Evolutionary conservation across 2,329 filamentous ascomycete species (phyloP), one percentile per base, ranked within the genome.

Genomic region (Alternaria angustiovoidea): DNA sequence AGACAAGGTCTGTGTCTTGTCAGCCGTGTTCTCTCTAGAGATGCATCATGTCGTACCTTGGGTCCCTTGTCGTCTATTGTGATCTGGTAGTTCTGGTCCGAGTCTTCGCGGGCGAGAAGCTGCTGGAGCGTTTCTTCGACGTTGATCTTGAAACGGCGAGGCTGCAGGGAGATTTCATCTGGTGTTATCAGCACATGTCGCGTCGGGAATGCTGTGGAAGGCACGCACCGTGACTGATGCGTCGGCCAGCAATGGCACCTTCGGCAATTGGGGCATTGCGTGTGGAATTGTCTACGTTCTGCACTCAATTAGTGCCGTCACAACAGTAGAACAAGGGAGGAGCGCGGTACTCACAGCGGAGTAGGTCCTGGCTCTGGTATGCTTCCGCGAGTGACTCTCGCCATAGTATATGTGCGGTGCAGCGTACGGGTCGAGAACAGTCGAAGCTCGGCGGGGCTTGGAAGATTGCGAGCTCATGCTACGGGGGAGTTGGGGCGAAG

Each of bases 1-100:
- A 38, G 91, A 90, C 55, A 97, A 86, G 46, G 93, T 90, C 90
- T 92, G 46, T 36, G 20, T 32, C 14, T 14, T 51, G 66, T 81
- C 62, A 80, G 73, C 63, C 24, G 22, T 18, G 4, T 18, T 41
- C 20, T 28, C 11, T 9, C 12, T 16, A 16, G 43, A 32, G 43
- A 46, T 44, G 32, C 56, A 53, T 46, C 11, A n/a, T 22, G 26
- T 44, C 74, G 65, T 78, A 91, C 91, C 86, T 98, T 99, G 51
- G 95, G 94, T 0, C 95, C 95, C 65, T 88, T 87, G 80, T 99
- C 95, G 75, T 98, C 95, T 71, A 98, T 96, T 30, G 95, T 99
- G 78, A 99, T 99, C 79, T 98, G 94, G 85, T 93, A 92, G 79
- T 99, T 97, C 57, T 87, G 85, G 79, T 99, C 94, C 30, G 94